These are phyloP conservation scores for Phytophthora fragariaefolia DNA, from an alignment of 352 stramenopile genomes.

Conservation along the genomic window DNA sequence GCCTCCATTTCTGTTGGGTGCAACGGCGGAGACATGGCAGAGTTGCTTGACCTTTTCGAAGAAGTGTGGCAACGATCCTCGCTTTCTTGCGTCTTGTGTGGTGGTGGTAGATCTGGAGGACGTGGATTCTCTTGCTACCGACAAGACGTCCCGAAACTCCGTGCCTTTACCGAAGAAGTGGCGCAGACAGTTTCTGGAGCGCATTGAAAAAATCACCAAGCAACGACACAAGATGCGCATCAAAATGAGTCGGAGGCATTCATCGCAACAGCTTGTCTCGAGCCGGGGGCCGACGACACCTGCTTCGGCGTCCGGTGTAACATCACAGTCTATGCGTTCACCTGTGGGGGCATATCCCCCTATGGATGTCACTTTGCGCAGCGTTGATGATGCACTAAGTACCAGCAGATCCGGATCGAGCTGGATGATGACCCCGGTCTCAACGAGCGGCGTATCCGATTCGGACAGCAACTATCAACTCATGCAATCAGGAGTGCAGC, in stretches of 20 bases:
- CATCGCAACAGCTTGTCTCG: slow-evolving; percentile 31
- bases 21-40: slow-evolving; percentile 74
- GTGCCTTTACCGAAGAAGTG: slow-evolving; percentile 76
- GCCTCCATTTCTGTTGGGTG: slow-evolving; percentile 71
- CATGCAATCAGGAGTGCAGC: slow-evolving; percentile 30
- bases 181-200: slow-evolving; percentile 77
- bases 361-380: slow-evolving; percentile 42
- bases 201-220: slow-evolving; percentile 73
- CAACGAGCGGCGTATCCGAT: slow-evolving; percentile 26
- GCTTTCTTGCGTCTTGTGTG: slow-evolving; percentile 59
- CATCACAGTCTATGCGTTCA: slow-evolving; percentile 40
- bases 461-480: slow-evolving; percentile 40
- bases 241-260: slow-evolving; percentile 48
- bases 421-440: slow-evolving; percentile 41
- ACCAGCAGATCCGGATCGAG: slow-evolving; percentile 53
- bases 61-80: slow-evolving; percentile 56
- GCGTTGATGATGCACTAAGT: slow-evolving; percentile 47
- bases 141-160: slow-evolving; percentile 65
- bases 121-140: slow-evolving; percentile 51
- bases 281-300: slow-evolving; percentile 51
- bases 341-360: slow-evolving; percentile 36
- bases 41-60: slow-evolving; percentile 58
- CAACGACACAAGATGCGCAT: slow-evolving; percentile 66
- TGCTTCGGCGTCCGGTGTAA: slow-evolving; percentile 35
- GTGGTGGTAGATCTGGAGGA: slow-evolving; percentile 78